Percentiles rank a stretch among this genome's conserved stretches.
These are phyloP conservation scores for Xenoacremonium recifei DNA, from an alignment of 2,329 filamentous ascomycete genomes.

Conservation along the genomic window DNA sequence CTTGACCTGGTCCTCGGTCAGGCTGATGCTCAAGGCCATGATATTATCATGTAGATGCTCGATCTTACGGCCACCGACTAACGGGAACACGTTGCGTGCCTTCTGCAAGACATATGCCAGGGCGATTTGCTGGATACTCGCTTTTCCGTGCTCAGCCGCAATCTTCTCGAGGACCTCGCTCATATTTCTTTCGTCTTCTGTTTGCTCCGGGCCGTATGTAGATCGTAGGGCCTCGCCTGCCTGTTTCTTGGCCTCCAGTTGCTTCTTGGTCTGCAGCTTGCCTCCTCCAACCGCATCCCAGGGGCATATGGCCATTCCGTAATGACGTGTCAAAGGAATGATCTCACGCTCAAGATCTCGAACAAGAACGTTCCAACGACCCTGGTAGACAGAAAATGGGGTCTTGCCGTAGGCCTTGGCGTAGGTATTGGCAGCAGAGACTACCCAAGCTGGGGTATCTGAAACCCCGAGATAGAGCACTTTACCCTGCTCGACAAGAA, in stretches of 20 bases:
- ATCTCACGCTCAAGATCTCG: conserved; percentile 42
- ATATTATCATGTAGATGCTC: conserved; percentile 57
- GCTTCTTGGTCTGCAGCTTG: conserved; percentile 43
- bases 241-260: conserved; percentile 20
- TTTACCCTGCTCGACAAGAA: conserved; percentile 39
- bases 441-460: conserved; percentile 41
- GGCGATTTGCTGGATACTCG: conserved; percentile 56
- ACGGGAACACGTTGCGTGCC: conserved; percentile 50
- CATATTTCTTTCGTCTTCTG: conserved; percentile 49
- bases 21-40: conserved; percentile 47
- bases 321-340: conserved; percentile 39
- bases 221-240: neutral
- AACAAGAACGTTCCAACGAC: conserved; percentile 33
- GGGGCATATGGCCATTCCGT: conserved; percentile 52
- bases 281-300: conserved; percentile 60
- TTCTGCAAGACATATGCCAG: conserved; percentile 53
- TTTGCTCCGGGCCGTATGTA: conserved; percentile 28
- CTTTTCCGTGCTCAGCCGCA: conserved; percentile 48
- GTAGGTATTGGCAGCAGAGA: conserved; percentile 39
- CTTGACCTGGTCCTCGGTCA: conserved; percentile 51
- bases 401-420: conserved; percentile 34
- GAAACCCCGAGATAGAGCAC: conserved; percentile 41
- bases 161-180: conserved; percentile 60
- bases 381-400: conserved; percentile 40
- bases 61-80: conserved; percentile 51